Percentiles rank a stretch among this genome's conserved stretches.
Evolutionary conservation across 73 alveolate genomes (phyloP).

Genomic region (Paramecium tetraurelia): DNA sequence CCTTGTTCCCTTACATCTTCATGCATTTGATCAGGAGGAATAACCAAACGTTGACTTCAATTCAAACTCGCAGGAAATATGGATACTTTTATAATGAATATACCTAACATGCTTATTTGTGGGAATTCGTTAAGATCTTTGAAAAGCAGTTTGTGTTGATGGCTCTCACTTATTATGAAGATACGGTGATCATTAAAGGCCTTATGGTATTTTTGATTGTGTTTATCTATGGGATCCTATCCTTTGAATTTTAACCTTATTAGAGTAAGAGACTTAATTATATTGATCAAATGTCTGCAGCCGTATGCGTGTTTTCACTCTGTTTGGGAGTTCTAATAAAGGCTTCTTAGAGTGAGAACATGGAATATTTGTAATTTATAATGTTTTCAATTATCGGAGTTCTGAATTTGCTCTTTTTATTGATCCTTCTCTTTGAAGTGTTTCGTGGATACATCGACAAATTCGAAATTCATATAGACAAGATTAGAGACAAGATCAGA

Average conservation of each 20-base stretch:
- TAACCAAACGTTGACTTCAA: background rate
- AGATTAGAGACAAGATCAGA: background rate
- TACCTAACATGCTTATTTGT: slow-evolving; percentile 36
- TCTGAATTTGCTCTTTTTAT: background rate
- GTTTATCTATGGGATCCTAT: slow-evolving; percentile 29
- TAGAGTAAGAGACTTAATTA: background rate
- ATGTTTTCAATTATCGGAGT: slow-evolving; percentile 6
- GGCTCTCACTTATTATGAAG: slow-evolving; percentile 15
- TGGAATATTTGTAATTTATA: background rate
- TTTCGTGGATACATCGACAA: background rate
- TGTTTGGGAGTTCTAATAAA: slow-evolving; percentile 54
- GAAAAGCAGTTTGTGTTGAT: slow-evolving; percentile 22
- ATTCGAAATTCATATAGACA: background rate
- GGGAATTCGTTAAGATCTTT: slow-evolving; percentile 62
- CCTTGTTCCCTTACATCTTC: background rate
- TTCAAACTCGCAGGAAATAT: background rate
- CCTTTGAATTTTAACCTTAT: slow-evolving; percentile 36
- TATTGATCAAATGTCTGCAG: slow-evolving; percentile 26
- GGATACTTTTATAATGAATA: slow-evolving; percentile 55
- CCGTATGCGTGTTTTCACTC: slow-evolving; percentile 23
- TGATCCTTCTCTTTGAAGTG: background rate
- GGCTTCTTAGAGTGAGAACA: background rate
- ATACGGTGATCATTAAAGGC: slow-evolving; percentile 12
- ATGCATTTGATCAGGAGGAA: background rate
- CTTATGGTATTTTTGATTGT: slow-evolving; percentile 4